These are phyloP conservation scores for Protomyces pachydermus DNA, from an alignment of 1,139 yeast species.

Conservation along the genomic window DNA sequence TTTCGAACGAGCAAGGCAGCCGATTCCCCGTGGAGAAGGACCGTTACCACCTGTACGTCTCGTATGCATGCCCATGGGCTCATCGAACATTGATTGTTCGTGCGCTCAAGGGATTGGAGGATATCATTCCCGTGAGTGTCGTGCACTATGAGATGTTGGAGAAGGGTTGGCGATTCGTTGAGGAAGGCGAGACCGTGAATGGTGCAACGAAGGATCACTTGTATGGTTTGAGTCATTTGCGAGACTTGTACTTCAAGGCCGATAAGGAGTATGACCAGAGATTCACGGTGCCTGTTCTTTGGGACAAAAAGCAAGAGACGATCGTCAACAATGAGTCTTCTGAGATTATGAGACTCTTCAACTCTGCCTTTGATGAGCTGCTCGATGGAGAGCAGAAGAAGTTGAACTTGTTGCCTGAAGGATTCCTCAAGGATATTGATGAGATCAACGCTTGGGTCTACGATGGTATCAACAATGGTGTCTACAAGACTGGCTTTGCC, in stretches of 20 bases:
- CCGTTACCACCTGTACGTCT: constrained; percentile 83
- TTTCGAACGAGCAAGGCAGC: constrained; percentile 52
- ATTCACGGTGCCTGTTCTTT: constrained; percentile 85
- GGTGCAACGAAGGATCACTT: constrained; percentile 65
- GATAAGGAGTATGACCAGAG: constrained; percentile 72
- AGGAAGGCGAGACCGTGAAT: constrained; percentile 46
- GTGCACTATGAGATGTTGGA: constrained; percentile 32
- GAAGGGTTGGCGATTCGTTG: constrained; percentile 60
- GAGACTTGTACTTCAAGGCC: constrained; percentile 69
- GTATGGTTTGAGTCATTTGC: constrained; percentile 56
- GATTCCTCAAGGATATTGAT: constrained; percentile 56
- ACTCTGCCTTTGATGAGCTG: constrained; percentile 58
- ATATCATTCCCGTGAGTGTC: constrained; percentile 40
- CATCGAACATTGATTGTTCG: constrained; percentile 77
- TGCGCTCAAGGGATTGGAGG: constrained; percentile 68
- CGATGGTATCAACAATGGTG: constrained; percentile 55
- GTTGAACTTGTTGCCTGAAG: constrained; percentile 61
- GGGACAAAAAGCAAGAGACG: constrained; percentile 77
- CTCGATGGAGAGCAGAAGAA: constrained; percentile 48
- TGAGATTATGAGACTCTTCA: constrained; percentile 79
- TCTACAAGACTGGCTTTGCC: constrained; percentile 89
- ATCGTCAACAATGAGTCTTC: constrained; percentile 88
- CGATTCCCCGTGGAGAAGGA: constrained; percentile 66
- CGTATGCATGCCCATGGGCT: constrained; percentile 94
- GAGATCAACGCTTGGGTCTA: constrained; percentile 80